Evolutionary conservation across 805 yeast genomes (phyloP), one percentile per base, ranked within the genome.

Genomic region (Saturnispora quitensis): DNA sequence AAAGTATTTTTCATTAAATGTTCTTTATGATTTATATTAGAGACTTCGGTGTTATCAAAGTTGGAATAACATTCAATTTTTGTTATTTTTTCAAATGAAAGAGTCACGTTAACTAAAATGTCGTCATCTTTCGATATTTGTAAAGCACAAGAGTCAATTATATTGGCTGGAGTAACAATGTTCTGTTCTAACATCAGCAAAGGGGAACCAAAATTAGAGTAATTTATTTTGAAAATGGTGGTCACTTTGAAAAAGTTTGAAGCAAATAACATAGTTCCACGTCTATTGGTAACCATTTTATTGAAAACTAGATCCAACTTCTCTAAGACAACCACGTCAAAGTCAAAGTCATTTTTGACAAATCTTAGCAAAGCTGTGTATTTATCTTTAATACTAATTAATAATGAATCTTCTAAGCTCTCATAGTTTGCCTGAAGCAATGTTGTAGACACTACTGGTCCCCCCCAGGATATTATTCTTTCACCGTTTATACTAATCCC

Each of bases 341-440:
- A 27, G 4, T 40, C 49, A 31, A 55, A 48, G 10, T 51, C 48
- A 17, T 40, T 18, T 6, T 55, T 35, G 5, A 48, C 33, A 17
- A 59, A 28, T 36, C 48, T 53, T 35, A 61, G 60, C 7, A 64
- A 50, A 18, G 65, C 54, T 12, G 63, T 49, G 13, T 7, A 33
- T 8, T 15, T 15, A 5, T 34, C 22, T 24, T 27, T 47, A 9
- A 49, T 31, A 43, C 51, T 49, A 13, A 55, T 3, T 9, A 67
- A 18, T 7, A 68, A 38, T 0, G 64, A 55, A 48, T 68, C 70
- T 49, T 62, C 68, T 17, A 51, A 43, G 5, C 63, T 56, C 7
- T 49, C 45, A 12, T 47, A 52, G 20, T 56, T 58, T 1, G 63
- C 60, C 8, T 59, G 60, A 1, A 66, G 50, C 5, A 63, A 57